A percentile compares a stretch with the other conserved stretches of the same genome.
Conservation (phyloP, 2,329 filamentous ascomycete species). For the Bipolaris victoriae region DNA sequence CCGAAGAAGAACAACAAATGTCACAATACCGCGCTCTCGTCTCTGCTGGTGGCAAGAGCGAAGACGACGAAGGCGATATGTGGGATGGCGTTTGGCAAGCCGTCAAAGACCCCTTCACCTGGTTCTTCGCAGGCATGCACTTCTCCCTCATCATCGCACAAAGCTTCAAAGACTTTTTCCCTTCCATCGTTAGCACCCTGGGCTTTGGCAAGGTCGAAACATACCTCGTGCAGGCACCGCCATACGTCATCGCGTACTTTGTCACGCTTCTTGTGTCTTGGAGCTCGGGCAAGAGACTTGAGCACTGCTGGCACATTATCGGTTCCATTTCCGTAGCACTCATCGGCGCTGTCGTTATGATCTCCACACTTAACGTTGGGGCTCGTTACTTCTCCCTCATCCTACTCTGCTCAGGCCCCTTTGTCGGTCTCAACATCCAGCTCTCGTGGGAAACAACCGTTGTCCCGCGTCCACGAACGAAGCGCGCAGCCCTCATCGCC, state of each 20-base stretch:
- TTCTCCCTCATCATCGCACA: slow-evolving; percentile 38
- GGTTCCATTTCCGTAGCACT: slow-evolving; percentile 24
- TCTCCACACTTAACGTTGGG: slow-evolving; percentile 36
- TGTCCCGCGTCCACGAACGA: slow-evolving; percentile 50
- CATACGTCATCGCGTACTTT: slow-evolving; percentile 44
- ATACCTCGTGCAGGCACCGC: slow-evolving; percentile 52
- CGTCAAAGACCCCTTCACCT: slow-evolving; percentile 48
- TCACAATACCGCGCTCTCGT: slow-evolving; percentile 32
- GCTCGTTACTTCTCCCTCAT: slow-evolving; percentile 40
- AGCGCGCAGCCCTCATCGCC: slow-evolving; percentile 52
- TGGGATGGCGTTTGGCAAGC: slow-evolving; percentile 47
- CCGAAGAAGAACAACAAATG: slow-evolving; percentile 22
- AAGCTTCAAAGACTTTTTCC: slow-evolving; percentile 41
- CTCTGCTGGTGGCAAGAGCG: slow-evolving; percentile 18
- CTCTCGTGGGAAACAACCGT: slow-evolving; percentile 53
- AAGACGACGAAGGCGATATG: slow-evolving; percentile 45
- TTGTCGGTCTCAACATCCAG: slow-evolving; percentile 50
- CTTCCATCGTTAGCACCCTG: slow-evolving; percentile 30
- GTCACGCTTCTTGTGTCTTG: slow-evolving; percentile 32
- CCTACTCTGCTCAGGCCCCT: slow-evolving; percentile 45
- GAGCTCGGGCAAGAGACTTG: slow-evolving; percentile 35
- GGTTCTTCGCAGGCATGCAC: slow-evolving; percentile 50
- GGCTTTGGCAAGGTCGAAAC: slow-evolving; percentile 32
- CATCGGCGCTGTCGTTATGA: slow-evolving; percentile 32
- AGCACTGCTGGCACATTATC: slow-evolving; percentile 41